Conservation (phyloP, 139 green algal genomes). For the Coelastrella sp. region DNA sequence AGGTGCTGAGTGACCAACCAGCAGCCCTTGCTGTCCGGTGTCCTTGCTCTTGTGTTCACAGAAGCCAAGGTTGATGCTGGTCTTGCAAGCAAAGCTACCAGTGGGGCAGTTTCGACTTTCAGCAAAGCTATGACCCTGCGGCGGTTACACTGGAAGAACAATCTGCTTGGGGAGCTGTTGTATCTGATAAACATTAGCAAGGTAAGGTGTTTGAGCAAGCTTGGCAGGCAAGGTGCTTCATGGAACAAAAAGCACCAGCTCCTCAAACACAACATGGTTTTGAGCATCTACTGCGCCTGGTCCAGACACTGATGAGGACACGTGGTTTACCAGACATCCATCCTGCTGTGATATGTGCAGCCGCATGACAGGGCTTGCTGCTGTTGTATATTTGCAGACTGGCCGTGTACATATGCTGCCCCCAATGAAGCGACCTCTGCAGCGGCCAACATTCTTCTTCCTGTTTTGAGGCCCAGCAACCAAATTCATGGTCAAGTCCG, state of each 20-base stretch:
- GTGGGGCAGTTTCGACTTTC: constrained; percentile 42
- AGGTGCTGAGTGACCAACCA: no score
- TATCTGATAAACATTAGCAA: constrained; percentile 67
- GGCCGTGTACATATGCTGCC: constrained; percentile 70
- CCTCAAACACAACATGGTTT: not conserved
- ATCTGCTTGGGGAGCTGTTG: constrained; percentile 61
- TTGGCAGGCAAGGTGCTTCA: not conserved
- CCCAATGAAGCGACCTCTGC: constrained; percentile 48
- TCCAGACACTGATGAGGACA: no score
- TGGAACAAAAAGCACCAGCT: not conserved
- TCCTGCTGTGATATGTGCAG: no score
- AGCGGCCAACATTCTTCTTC: constrained; percentile 71
- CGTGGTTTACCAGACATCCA: no score
- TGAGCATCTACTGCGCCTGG: not conserved
- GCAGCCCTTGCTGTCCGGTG: not conserved
- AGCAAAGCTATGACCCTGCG: constrained; percentile 63
- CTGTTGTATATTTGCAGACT: constrained; percentile 53
- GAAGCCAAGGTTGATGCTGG: constrained; percentile 68
- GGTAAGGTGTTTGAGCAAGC: constrained; percentile 35
- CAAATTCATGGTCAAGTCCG: not conserved
- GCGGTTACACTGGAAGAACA: constrained; percentile 78
- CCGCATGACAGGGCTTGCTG: no score
- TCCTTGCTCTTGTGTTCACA: constrained; percentile 34
- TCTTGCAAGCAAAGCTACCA: constrained; percentile 46
- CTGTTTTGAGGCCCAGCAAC: constrained; percentile 50